Percentiles rank a stretch among this genome's conserved stretches.
These are phyloP conservation scores for Carex scoparia DNA, from an alignment of 176 grass and related monocot species.

Conservation along the genomic window DNA sequence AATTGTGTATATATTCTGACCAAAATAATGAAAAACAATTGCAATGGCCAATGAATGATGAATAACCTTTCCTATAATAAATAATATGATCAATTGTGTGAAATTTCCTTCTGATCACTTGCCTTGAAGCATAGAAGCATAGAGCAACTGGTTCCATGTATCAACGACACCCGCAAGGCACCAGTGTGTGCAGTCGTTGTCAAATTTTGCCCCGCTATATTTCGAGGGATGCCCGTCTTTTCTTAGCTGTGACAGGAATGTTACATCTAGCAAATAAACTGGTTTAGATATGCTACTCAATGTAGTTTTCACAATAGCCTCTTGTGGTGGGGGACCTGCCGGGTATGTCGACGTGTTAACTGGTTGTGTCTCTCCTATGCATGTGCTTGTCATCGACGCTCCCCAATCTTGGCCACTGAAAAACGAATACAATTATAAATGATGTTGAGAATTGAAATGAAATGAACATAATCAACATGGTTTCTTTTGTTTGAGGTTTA, in stretches of 20 bases:
- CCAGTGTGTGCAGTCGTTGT: slow-evolving; percentile 80
- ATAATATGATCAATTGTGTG: neutral
- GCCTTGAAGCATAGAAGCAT: slow-evolving; percentile 43
- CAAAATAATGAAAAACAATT: neutral
- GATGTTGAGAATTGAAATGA: too few relatives aligned
- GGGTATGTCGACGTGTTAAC: slow-evolving; percentile 41
- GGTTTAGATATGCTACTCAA: slow-evolving; percentile 55
- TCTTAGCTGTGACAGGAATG: slow-evolving; percentile 59
- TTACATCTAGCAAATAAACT: slow-evolving; percentile 62
- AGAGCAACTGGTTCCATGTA: slow-evolving; percentile 77
- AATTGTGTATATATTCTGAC: neutral
- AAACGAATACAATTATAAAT: neutral
- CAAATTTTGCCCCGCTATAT: slow-evolving; percentile 57
- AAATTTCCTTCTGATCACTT: neutral
- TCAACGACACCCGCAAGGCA: slow-evolving; percentile 71
- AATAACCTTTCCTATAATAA: slow-evolving; percentile 22
- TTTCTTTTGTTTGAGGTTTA: too few relatives aligned
- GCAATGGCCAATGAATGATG: neutral
- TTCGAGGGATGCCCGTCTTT: slow-evolving; percentile 85
- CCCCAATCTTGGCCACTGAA: slow-evolving; percentile 71
- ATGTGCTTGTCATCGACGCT: slow-evolving; percentile 28
- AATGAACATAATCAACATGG: too few relatives aligned
- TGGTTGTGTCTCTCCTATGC: slow-evolving; percentile 65
- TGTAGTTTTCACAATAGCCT: slow-evolving; percentile 41
- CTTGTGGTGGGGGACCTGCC: slow-evolving; percentile 43